These are phyloP conservation scores for Pythium rhizo-oryzae DNA, from an alignment of 352 stramenopile genomes.

Conservation along the genomic window DNA sequence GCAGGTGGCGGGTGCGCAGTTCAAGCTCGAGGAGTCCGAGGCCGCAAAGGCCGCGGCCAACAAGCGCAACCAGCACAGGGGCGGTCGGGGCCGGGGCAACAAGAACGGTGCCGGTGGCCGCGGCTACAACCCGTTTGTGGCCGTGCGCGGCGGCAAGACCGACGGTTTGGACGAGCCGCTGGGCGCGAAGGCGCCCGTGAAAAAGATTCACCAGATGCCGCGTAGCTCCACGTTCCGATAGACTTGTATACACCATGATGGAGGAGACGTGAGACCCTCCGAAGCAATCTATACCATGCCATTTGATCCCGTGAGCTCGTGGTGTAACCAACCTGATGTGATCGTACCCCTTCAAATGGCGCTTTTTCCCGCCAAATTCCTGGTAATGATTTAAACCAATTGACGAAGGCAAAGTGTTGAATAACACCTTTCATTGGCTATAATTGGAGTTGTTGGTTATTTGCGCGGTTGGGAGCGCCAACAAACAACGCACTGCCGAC, in stretches of 20 bases:
- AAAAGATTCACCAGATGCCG: constrained; percentile 86
- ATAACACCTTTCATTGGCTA: constrained; percentile 13
- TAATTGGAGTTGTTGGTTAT: constrained; percentile 26
- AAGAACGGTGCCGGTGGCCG: constrained; percentile 41
- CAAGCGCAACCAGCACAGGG: constrained; percentile 18
- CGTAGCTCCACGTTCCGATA: constrained; percentile 87
- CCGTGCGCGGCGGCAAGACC: constrained; percentile 44
- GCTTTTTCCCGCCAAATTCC: constrained; percentile 31
- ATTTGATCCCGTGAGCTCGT: too few species aligned
- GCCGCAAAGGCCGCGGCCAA: constrained; percentile 3
- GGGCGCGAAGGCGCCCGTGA: constrained; percentile 47
- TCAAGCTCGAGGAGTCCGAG: constrained; percentile 31
- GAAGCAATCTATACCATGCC: not conserved
- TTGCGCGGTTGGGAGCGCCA: constrained; percentile 7
- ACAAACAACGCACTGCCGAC: not conserved
- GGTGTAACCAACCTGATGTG: constrained; percentile 6
- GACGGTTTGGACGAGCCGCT: constrained; percentile 30
- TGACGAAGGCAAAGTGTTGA: not conserved
- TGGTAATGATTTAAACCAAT: constrained; percentile 21
- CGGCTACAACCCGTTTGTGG: constrained; percentile 82
- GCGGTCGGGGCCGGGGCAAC: constrained; percentile 24
- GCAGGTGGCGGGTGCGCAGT: constrained; percentile 25
- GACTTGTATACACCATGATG: constrained; percentile 15
- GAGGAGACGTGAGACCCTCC: not conserved
- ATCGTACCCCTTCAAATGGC: constrained; percentile 9